Conservation (phyloP, 169 alveolate genomes). For the Amoebophrya sp. region DNA sequence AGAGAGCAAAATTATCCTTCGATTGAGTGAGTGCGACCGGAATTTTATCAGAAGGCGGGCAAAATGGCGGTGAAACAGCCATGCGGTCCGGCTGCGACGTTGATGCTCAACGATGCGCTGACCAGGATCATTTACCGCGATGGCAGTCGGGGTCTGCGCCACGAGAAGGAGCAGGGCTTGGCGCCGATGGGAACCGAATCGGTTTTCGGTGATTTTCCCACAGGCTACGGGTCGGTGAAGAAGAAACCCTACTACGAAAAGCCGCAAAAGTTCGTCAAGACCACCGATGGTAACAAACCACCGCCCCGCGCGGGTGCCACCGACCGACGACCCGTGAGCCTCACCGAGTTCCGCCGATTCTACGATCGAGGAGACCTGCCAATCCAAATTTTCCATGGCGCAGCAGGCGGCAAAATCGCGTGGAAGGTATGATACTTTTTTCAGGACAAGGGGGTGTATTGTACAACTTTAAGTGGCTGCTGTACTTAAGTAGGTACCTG, state of each 20-base stretch:
- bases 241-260: neutral
- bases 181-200: neutral
- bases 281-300: neutral
- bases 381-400: neutral
- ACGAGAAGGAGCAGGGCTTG: neutral
- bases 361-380: slow-evolving; percentile 7
- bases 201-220: neutral
- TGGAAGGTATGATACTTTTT: neutral
- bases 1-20: too few species aligned
- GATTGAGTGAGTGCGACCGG: too few species aligned
- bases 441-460: too few species aligned
- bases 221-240: neutral
- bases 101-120: neutral
- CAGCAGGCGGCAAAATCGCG: neutral
- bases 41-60: too few species aligned
- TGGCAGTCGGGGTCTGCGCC: neutral
- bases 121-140: neutral
- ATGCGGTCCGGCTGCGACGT: neutral
- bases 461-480: too few species aligned
- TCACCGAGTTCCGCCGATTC: neutral
- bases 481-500: too few species aligned
- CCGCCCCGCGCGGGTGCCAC: neutral
- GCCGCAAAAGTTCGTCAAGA: neutral
- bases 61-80: neutral
- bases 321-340: neutral